Percentiles rank a stretch among this genome's conserved stretches.
Conservation (phyloP, 352 stramenopile species). For the Globisporangium lucens region DNA sequence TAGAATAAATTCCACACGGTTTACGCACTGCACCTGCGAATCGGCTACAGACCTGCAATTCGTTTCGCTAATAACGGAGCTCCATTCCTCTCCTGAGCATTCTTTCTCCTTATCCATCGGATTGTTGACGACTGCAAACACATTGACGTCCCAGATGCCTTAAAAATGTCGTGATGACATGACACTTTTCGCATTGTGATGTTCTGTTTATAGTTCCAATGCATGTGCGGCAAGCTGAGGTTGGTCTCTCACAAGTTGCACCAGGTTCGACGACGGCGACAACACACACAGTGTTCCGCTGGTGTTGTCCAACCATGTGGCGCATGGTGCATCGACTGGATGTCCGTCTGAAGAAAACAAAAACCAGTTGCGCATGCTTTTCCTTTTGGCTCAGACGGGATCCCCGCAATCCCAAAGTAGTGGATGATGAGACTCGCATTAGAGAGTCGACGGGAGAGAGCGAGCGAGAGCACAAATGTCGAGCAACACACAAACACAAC, state of each 20-base stretch:
- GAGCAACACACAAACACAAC: background rate
- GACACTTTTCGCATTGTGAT: too few species aligned
- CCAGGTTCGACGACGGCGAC: background rate
- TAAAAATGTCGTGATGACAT: too few species aligned
- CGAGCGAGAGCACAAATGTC: background rate
- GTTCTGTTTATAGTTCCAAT: background rate
- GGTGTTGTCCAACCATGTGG: background rate
- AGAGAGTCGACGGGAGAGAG: background rate
- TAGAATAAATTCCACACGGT: too few species aligned
- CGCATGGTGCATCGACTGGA: background rate
- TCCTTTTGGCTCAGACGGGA: background rate
- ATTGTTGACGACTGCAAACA: too few species aligned
- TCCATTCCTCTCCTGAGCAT: too few species aligned
- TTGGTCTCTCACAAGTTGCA: background rate
- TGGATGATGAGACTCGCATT: background rate
- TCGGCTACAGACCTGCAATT: too few species aligned
- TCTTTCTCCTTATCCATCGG: too few species aligned
- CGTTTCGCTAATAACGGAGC: too few species aligned
- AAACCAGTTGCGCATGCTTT: background rate
- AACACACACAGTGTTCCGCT: background rate
- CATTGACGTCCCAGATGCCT: too few species aligned
- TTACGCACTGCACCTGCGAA: too few species aligned
- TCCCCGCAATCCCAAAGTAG: too few species aligned
- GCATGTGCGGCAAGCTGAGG: background rate
- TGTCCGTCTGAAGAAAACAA: background rate